Evolutionary conservation across 139 green algal species (phyloP).

Genomic region (Chlorella sp.): DNA sequence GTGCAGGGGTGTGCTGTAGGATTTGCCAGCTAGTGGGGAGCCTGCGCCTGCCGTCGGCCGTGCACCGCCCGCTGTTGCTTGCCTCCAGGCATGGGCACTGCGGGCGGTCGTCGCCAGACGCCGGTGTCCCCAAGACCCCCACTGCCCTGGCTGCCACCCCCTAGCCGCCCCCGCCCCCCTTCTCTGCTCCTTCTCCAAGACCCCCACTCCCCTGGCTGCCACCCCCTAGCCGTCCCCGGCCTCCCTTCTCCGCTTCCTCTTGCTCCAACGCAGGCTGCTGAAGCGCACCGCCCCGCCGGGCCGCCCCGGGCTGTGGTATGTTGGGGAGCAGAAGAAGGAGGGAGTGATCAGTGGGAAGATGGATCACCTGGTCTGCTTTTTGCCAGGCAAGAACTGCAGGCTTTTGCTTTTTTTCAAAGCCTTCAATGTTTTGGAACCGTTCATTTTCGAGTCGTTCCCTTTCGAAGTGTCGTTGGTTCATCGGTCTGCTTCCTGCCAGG

Average conservation of each 20-base stretch:
- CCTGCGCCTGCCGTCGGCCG: no score
- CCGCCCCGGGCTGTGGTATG: conserved; percentile 70
- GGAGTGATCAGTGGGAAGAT: conserved; percentile 56
- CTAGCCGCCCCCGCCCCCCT: not conserved
- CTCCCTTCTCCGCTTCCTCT: not conserved
- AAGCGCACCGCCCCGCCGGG: conserved; percentile 12
- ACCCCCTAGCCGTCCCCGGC: not conserved
- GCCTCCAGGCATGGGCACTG: no score
- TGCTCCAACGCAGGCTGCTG: conserved; percentile 5
- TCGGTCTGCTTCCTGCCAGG: no score
- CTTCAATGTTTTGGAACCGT: no score
- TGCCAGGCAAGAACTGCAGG: conserved; percentile 52
- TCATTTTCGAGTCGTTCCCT: no score
- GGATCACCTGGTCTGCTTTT: conserved; percentile 91
- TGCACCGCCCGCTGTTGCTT: no score
- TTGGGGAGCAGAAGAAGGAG: conserved; percentile 52
- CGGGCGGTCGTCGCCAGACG: no score
- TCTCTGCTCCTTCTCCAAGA: no score
- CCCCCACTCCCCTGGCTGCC: no score
- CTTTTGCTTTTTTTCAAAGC: not conserved
- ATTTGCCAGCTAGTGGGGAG: not conserved
- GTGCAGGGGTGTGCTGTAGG: not conserved
- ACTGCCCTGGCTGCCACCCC: no score
- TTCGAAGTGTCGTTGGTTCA: no score
- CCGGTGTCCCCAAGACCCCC: no score